Evolutionary conservation across 129 eudicot genomes (phyloP).

Genomic region (sunflower (Helianthus annuus)): HanXRQr2.0-SUNRISE NC_035438.2:122680681-122681180

Average conservation of each 20-base stretch:
- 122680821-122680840: constrained; percentile 86
- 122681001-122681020: constrained; percentile 86
- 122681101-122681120: constrained; percentile 92
- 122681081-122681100: constrained; percentile 80
- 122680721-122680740: constrained; percentile 92
- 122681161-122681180: constrained; percentile 83
- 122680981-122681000: constrained; percentile 89
- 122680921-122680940: constrained; percentile 93
- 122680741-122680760: constrained; percentile 95
- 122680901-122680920: constrained; percentile 68
- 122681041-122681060: constrained; percentile 89
- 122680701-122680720: constrained; percentile 80
- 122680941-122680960: constrained; percentile 97
- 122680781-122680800: constrained; percentile 85
- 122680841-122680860: constrained; percentile 96
- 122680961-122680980: constrained; percentile 70
- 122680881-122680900: constrained; percentile 73
- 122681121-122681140: constrained; percentile 95
- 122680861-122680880: constrained; percentile 92
- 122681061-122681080: constrained; percentile 71
- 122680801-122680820: constrained; percentile 81
- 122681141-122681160: constrained; percentile 88
- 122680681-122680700: constrained; percentile 93
- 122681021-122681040: constrained; percentile 83
- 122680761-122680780: constrained; percentile 92